Evolutionary conservation across 2,329 filamentous ascomycete species (phyloP).

Genomic region (Diatrype stigma): DNA sequence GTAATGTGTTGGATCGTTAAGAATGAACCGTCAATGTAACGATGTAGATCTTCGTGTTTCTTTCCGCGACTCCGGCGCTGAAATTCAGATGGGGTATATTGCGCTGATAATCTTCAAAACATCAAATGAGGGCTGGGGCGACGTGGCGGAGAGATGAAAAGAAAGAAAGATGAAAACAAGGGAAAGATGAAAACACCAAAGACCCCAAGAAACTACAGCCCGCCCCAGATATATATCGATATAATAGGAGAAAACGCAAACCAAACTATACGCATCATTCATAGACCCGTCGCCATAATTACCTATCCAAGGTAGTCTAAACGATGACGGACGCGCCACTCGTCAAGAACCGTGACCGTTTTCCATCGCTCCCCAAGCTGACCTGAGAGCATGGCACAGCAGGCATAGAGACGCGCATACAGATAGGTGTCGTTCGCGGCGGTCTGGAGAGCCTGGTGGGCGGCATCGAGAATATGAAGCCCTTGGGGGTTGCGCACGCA

Average conservation of each 20-base stretch:
- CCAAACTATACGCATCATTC: too few species aligned
- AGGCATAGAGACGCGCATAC: constrained; percentile 42
- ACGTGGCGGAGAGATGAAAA: too few species aligned
- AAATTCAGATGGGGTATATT: neutral
- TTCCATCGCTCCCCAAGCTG: constrained; percentile 24
- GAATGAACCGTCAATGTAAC: neutral
- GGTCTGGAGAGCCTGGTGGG: constrained; percentile 35
- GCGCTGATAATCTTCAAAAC: neutral
- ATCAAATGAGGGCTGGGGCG: neutral
- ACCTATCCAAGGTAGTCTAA: too few species aligned
- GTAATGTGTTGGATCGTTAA: too few species aligned
- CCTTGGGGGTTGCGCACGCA: constrained; percentile 42
- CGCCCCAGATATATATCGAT: too few species aligned
- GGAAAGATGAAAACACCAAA: neutral
- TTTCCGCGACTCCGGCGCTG: neutral
- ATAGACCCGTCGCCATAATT: too few species aligned
- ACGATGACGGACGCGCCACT: constrained; percentile 37
- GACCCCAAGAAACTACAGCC: too few species aligned
- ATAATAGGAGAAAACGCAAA: too few species aligned
- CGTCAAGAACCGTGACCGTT: constrained; percentile 34
- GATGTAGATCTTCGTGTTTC: neutral
- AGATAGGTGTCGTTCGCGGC: constrained; percentile 26
- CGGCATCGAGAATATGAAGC: constrained; percentile 40
- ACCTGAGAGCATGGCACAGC: constrained; percentile 42
- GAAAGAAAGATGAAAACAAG: neutral